Base-by-base conservation (phyloP, 163 green algal genomes). In the Volvox carteri region DNA sequence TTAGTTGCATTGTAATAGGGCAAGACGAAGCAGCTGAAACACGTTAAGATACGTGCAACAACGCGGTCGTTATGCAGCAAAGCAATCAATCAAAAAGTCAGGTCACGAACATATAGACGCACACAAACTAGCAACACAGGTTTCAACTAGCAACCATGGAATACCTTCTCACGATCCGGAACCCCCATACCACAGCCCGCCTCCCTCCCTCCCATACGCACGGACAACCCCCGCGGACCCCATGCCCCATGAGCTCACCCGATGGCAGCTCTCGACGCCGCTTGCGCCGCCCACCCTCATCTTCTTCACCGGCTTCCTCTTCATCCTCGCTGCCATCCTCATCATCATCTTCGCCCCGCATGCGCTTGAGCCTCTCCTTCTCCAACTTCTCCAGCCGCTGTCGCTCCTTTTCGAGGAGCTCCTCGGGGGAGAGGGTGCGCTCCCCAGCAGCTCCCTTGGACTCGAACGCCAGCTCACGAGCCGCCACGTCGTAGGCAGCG, bases 391-490 rank as follows among this genome's bases (percentile, higher is more conserved):
- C 92, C 87, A 99, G 91, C 30, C 94, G 92, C 73, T 90, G 58
- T 60, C 89, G 81, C 91, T 97, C 96, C 75, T 87, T 81, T 85
- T 96, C 93, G 37, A 93, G 94, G n/a, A 96, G 68, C 93, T 99
- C 96, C 89, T 99, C 96, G 7, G 94, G 77, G 21, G 92, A 95
- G 35, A 95, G 91, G 0, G 94, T 95, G 77, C 94, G 93, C 5
- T 98, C 96, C 7, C 91, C 90, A 0, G 95, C 91, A 30, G 92
- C 87, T 41, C 76, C 85, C 75, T 90, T 97, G 46, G 92, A 92
- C 67, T 98, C 97, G 88, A 96, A 98, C 14, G 95, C 93, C 68
- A 99, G 95, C 88, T 97, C 94, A 11, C 94, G 85, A 0, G 96
- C 93, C 30, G 96, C 89, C 35, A 90, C 84, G 86, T 99, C 97